Percentiles rank a stretch among this genome's conserved stretches.
Evolutionary conservation across 2,329 filamentous ascomycete species (phyloP).

Genomic region (Beauveria medogensis): DNA sequence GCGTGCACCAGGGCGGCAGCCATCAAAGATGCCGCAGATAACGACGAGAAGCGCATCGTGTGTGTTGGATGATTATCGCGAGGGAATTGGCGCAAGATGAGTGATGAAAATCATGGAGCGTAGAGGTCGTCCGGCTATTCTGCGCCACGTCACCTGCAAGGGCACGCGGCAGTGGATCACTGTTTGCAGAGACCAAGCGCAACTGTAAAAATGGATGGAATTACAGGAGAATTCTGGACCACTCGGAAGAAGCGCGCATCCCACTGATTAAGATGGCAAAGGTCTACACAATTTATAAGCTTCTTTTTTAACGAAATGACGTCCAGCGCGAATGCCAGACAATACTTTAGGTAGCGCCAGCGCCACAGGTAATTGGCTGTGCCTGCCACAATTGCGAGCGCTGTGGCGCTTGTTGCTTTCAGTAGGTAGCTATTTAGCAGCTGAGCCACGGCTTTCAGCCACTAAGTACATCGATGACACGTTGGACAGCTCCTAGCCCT

Average conservation of each 20-base stretch:
- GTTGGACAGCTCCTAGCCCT: neutral
- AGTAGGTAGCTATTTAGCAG: neutral
- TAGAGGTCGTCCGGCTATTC: neutral
- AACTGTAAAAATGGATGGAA: no score
- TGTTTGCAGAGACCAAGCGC: no score
- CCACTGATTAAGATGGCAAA: neutral
- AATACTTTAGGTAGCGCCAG: neutral
- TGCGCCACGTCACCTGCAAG: conserved; percentile 3
- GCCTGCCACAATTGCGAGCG: neutral
- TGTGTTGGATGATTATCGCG: neutral
- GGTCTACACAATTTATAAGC: neutral
- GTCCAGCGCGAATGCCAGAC: neutral
- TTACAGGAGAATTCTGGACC: no score
- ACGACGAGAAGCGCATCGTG: conserved; percentile 21
- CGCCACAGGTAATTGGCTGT: neutral
- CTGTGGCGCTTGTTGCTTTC: neutral
- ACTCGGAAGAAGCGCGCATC: no score
- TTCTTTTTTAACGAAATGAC: neutral
- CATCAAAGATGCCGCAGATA: conserved; percentile 20
- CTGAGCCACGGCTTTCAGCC: neutral
- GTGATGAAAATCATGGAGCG: neutral
- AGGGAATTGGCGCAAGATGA: neutral
- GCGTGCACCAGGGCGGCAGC: conserved; percentile 26
- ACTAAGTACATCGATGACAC: conserved; percentile 14
- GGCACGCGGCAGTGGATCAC: neutral